Conservation (phyloP, 2,329 filamentous ascomycete genomes). For the Penicillium rolfsii region DNA sequence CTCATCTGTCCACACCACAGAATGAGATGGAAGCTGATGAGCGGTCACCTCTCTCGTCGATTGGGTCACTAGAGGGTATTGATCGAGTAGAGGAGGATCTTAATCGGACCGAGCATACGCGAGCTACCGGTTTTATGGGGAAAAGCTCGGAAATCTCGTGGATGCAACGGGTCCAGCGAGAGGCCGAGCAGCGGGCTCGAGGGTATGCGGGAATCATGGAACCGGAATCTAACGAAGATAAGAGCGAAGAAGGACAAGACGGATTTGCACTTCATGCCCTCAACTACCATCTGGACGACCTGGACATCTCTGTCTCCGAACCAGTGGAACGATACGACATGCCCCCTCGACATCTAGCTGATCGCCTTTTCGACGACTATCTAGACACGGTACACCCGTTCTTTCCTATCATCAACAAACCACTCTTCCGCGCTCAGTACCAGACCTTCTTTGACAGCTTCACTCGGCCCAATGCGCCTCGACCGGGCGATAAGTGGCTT, state of each 20-base stretch:
- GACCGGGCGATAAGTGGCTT: slow-evolving; percentile 42
- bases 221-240: slow-evolving; percentile 24
- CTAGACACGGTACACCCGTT: slow-evolving; percentile 42
- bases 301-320: slow-evolving; percentile 46
- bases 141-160: slow-evolving; percentile 53
- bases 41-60: slow-evolving; percentile 38
- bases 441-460: slow-evolving; percentile 32
- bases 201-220: slow-evolving; percentile 35
- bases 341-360: slow-evolving; percentile 41
- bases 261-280: slow-evolving; percentile 38
- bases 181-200: slow-evolving; percentile 41
- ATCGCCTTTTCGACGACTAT: slow-evolving; percentile 43
- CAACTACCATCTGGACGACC: slow-evolving; percentile 50
- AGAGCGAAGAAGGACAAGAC: slow-evolving; percentile 31
- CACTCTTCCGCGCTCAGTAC: slow-evolving; percentile 43
- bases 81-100: slow-evolving; percentile 51
- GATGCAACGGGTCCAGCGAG: slow-evolving; percentile 47
- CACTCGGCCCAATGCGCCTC: slow-evolving; percentile 19
- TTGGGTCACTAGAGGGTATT: slow-evolving; percentile 50
- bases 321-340: slow-evolving; percentile 48
- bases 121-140: slow-evolving; percentile 49
- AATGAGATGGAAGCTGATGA: slow-evolving; percentile 36
- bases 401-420: slow-evolving; percentile 45
- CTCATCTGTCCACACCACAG: slow-evolving; percentile 34
- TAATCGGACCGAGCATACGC: slow-evolving; percentile 40